A percentile compares a stretch with the other conserved stretches of the same genome.
Evolutionary conservation across 2,329 filamentous ascomycete genomes (phyloP).

Genomic region (Sclerotinia borealis): DNA sequence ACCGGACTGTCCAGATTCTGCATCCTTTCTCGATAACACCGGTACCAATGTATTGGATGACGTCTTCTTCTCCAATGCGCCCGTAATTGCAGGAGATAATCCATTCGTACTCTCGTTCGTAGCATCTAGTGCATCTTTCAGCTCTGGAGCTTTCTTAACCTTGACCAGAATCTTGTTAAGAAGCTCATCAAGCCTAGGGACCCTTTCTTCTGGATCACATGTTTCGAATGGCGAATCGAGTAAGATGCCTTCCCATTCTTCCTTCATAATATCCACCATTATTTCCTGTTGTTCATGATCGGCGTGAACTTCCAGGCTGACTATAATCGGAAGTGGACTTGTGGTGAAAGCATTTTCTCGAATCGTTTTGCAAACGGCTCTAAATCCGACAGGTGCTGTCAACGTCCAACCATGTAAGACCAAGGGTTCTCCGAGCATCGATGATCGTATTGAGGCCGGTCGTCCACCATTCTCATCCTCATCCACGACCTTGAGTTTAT

Average conservation of each 20-base stretch:
- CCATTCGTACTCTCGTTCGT: not conserved
- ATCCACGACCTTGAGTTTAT: constrained; percentile 10
- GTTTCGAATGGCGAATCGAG: constrained; percentile 51
- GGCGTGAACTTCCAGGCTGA: constrained; percentile 89
- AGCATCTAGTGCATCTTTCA: not conserved
- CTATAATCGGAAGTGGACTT: constrained; percentile 75
- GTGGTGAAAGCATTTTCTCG: constrained; percentile 69
- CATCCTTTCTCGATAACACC: constrained; percentile 16
- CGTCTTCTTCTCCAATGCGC: not conserved
- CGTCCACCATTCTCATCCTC: constrained; percentile 26
- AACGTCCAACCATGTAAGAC: constrained; percentile 85
- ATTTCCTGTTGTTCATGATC: constrained; percentile 75
- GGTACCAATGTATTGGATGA: constrained; percentile 21
- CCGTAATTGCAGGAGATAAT: constrained; percentile 1
- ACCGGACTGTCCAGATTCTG: constrained; percentile 26
- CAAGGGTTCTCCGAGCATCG: constrained; percentile 55
- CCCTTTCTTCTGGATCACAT: constrained; percentile 42
- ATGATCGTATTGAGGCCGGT: constrained; percentile 25
- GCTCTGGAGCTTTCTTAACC: constrained; percentile 52
- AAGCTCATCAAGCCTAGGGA: constrained; percentile 67
- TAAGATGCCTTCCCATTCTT: constrained; percentile 74
- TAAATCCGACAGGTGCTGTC: constrained; percentile 79
- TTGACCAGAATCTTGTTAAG: constrained; percentile 78
- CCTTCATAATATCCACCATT: constrained; percentile 91
- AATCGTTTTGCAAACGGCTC: constrained; percentile 78